Conservation (phyloP, 495 filamentous ascomycete genomes). For the Penicillium angulare region DNA sequence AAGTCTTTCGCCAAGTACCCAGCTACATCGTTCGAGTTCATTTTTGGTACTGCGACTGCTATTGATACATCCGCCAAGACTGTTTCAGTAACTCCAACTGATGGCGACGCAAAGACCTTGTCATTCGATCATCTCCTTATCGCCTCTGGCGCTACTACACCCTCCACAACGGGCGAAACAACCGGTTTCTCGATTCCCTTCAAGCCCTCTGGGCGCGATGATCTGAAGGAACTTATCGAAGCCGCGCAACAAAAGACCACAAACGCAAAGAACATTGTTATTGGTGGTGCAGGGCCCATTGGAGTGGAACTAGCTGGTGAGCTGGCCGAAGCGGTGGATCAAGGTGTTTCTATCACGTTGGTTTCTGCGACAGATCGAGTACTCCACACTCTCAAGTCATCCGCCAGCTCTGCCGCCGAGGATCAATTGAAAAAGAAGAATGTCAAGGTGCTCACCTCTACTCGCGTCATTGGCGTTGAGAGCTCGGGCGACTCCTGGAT, state of each 20-base stretch:
- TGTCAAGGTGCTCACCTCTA: constrained; percentile 26
- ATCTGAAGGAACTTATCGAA: constrained; percentile 42
- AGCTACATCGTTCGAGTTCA: constrained; percentile 48
- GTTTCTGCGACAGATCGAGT: constrained; percentile 36
- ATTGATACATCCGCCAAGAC: constrained; percentile 47
- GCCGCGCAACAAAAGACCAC: constrained; percentile 45
- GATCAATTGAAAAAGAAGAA: constrained; percentile 24
- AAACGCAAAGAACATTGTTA: constrained; percentile 56
- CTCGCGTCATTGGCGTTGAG: constrained; percentile 15
- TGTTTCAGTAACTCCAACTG: constrained; percentile 34
- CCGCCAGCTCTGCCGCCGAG: constrained; percentile 24
- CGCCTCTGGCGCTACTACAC: constrained; percentile 48
- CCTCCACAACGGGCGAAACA: constrained; percentile 35
- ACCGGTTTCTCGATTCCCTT: constrained; percentile 49
- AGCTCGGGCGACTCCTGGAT: constrained; percentile 15
- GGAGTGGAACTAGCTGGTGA: constrained; percentile 66
- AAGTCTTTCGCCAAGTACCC: constrained; percentile 52
- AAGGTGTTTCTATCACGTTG: constrained; percentile 46
- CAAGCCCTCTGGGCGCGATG: constrained; percentile 45
- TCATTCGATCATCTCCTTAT: constrained; percentile 57
- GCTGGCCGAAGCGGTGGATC: constrained; percentile 49
- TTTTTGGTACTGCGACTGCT: constrained; percentile 50
- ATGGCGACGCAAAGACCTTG: constrained; percentile 28
- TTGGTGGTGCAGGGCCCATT: constrained; percentile 66
- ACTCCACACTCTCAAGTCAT: constrained; percentile 29